A percentile compares a stretch with the other conserved stretches of the same genome.
These are phyloP conservation scores for Aspergillus aculeatinus DNA, from an alignment of 2,329 filamentous ascomycete genomes.

Conservation along the genomic window DNA sequence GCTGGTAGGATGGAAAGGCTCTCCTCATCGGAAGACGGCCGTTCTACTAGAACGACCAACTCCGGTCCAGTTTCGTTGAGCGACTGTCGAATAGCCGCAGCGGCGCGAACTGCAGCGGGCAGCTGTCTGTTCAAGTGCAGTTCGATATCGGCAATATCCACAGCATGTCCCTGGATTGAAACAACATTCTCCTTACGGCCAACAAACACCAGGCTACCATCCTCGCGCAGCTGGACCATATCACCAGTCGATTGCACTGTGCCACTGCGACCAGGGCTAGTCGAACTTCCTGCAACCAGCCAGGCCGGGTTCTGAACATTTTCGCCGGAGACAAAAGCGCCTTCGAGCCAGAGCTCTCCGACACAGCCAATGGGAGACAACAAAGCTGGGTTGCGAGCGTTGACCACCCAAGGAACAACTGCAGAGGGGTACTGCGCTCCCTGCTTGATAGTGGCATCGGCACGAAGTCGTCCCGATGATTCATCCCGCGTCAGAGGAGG, in stretches of 20 bases:
- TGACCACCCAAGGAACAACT: slow-evolving; percentile 30
- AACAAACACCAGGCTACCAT: slow-evolving; percentile 32
- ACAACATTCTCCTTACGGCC: slow-evolving; percentile 36
- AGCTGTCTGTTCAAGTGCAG: slow-evolving; percentile 38
- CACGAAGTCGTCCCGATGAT: slow-evolving; percentile 24
- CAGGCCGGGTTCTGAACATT: slow-evolving; percentile 26
- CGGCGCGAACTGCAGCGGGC: slow-evolving; percentile 28
- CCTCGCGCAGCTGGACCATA: slow-evolving; percentile 30
- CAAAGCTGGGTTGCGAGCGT: slow-evolving; percentile 32
- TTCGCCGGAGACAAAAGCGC: slow-evolving; percentile 29
- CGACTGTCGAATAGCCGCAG: slow-evolving; percentile 28
- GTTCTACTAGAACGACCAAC: slow-evolving; percentile 37
- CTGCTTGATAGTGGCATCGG: slow-evolving; percentile 19
- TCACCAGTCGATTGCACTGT: slow-evolving; percentile 34
- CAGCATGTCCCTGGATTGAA: slow-evolving; percentile 39
- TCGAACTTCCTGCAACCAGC: slow-evolving; percentile 35
- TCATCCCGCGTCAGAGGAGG: slow-evolving; percentile 38
- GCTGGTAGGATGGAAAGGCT: slow-evolving; percentile 27
- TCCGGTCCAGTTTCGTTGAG: slow-evolving; percentile 11
- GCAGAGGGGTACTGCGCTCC: slow-evolving; percentile 37
- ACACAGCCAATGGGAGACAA: slow-evolving; percentile 44
- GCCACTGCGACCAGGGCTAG: slow-evolving; percentile 30
- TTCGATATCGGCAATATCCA: slow-evolving; percentile 44
- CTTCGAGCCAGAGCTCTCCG: slow-evolving; percentile 45
- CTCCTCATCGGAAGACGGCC: slow-evolving; percentile 25